These are phyloP conservation scores for Mycosphaerella arachidis DNA, from an alignment of 2,329 filamentous ascomycete species.

Conservation along the genomic window DNA sequence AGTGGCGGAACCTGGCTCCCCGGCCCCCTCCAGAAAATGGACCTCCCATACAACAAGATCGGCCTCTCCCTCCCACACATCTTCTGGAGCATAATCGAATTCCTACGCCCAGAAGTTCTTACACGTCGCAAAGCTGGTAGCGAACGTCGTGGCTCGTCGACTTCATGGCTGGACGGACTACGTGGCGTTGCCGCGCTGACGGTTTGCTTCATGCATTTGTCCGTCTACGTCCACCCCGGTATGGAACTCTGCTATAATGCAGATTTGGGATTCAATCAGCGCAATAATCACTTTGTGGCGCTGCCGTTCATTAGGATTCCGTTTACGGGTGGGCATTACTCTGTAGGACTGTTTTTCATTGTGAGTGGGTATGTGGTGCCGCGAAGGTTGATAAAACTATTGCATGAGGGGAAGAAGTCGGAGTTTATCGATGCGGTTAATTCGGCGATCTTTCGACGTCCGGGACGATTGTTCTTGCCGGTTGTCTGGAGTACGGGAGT, in stretches of 20 bases:
- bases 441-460: constrained; percentile 48
- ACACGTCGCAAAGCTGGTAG: constrained; percentile 3
- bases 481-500: constrained; percentile 53
- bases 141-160: constrained; percentile 28
- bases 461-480: constrained; percentile 46
- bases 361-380: constrained; percentile 50
- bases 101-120: constrained; percentile 15
- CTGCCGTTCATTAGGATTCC: constrained; percentile 57
- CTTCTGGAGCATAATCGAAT: constrained; percentile 1
- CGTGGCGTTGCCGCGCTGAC: constrained; percentile 62
- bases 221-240: constrained; percentile 52
- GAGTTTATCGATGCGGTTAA: constrained; percentile 41
- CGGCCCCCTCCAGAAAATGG: neutral
- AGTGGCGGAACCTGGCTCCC: neutral
- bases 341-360: constrained; percentile 50
- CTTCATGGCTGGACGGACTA: constrained; percentile 60
- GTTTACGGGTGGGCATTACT: constrained; percentile 58
- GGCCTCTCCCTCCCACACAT: neutral
- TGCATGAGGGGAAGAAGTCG: constrained; percentile 32
- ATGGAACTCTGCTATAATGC: constrained; percentile 36
- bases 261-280: constrained; percentile 31
- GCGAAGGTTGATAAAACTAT: constrained; percentile 37
- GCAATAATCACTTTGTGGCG: constrained; percentile 41
- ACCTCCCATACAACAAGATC: neutral
- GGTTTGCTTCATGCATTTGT: constrained; percentile 60